These are phyloP conservation scores for Narthecium ossifragum DNA, from an alignment of 106 monocot genomes.

Conservation along the genomic window DNA sequence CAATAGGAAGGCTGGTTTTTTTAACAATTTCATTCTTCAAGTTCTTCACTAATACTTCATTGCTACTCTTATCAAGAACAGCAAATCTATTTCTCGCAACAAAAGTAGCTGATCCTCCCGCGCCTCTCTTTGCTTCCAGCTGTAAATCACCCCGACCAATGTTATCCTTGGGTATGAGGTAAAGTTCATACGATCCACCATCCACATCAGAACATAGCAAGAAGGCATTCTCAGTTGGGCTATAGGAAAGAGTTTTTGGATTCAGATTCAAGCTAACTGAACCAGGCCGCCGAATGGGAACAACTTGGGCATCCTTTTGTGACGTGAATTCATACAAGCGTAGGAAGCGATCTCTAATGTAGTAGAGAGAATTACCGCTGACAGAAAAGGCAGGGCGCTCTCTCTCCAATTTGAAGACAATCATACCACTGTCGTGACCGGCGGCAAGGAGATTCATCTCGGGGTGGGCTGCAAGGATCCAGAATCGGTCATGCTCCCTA, in stretches of 20 bases:
- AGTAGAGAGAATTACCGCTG: conserved; percentile 54
- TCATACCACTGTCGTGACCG: conserved; percentile 94
- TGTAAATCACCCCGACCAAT: conserved; percentile 51
- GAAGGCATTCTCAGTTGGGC: conserved; percentile 82
- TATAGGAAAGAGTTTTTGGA: conserved; percentile 65
- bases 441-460: conserved; percentile 92
- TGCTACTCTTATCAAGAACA: conserved; percentile 67
- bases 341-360: conserved; percentile 75
- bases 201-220: conserved; percentile 78
- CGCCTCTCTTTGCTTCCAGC: conserved; percentile 74
- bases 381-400: conserved; percentile 82
- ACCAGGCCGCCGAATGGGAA: conserved; percentile 72
- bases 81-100: conserved; percentile 89
- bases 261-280: conserved; percentile 71
- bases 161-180: conserved; percentile 56
- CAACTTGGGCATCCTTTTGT: conserved; percentile 63
- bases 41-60: conserved; percentile 74
- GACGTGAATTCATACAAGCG: conserved; percentile 64
- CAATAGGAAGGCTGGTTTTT: conserved; percentile 63
- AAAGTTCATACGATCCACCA: conserved; percentile 86
- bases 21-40: conserved; percentile 87
- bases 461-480: conserved; percentile 82
- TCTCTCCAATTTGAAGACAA: conserved; percentile 86
- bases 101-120: conserved; percentile 66
- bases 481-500: conserved; percentile 86